These are phyloP conservation scores for Sphaceloma murrayae DNA, from an alignment of 2,329 filamentous ascomycete genomes.

Conservation along the genomic window DNA sequence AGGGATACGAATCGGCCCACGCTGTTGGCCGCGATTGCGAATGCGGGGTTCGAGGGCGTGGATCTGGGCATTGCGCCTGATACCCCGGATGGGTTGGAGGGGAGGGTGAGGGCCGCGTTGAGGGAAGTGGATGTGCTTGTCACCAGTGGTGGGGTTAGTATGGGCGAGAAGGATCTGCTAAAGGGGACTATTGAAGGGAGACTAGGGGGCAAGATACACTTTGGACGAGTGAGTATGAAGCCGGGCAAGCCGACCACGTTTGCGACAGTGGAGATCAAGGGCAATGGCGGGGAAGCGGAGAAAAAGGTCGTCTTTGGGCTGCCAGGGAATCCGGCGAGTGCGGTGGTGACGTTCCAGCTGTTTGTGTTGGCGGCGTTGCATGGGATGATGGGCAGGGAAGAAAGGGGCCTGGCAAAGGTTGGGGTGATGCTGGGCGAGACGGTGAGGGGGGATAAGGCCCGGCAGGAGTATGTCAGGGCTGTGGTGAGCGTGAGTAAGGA, in stretches of 20 bases:
- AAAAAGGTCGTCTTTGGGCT: slow-evolving; percentile 75
- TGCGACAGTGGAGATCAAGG: slow-evolving; percentile 66
- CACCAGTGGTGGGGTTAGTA: slow-evolving; percentile 89
- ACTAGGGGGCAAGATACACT: slow-evolving; percentile 87
- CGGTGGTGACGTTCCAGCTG: slow-evolving; percentile 84
- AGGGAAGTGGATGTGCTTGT: slow-evolving; percentile 71
- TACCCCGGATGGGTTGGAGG: slow-evolving; percentile 62
- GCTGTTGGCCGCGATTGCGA: slow-evolving; percentile 64
- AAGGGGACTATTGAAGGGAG: slow-evolving; percentile 91
- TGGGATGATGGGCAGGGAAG: slow-evolving; percentile 58
- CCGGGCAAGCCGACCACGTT: slow-evolving; percentile 97
- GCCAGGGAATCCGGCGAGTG: slow-evolving; percentile 88
- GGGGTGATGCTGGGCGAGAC: slow-evolving; percentile 63
- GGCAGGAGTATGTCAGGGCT: slow-evolving; percentile 86
- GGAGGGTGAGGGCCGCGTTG: slow-evolving; percentile 64
- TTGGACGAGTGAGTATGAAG: slow-evolving; percentile 95
- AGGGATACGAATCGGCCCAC: slow-evolving; percentile 88
- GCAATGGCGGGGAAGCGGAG: slow-evolving; percentile 43
- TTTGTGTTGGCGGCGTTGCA: slow-evolving; percentile 87
- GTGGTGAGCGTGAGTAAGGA: slow-evolving; percentile 55
- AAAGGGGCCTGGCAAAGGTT: slow-evolving; percentile 61
- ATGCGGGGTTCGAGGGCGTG: slow-evolving; percentile 66
- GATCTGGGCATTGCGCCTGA: slow-evolving; percentile 82
- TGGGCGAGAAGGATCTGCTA: slow-evolving; percentile 93
- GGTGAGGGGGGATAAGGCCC: slow-evolving; percentile 60